Base-by-base conservation (phyloP, 768 basidiomycete genomes). In the Agaricus subrufescens region DNA sequence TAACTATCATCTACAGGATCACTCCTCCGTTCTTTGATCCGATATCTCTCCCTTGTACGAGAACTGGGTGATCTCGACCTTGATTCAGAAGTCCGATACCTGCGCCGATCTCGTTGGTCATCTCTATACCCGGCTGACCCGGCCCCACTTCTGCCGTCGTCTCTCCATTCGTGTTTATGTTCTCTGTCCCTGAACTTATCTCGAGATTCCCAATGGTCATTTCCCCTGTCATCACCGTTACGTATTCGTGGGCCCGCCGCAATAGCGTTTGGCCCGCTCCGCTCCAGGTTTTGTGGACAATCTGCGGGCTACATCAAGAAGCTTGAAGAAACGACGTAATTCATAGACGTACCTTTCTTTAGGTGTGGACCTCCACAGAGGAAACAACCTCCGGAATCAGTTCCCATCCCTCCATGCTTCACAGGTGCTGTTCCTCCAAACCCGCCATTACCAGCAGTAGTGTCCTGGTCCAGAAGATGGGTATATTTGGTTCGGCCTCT, bases 401-500 rank as follows among this genome's bases (percentile, higher is more conserved):
- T 72, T 25, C 77, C 73, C 49, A 71, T 78, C 5, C 85, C 85
- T 31, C 84, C 85, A 40, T 75, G 66, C 65, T 81, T 83, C 48
- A 80, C 73, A 26, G 81, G 66, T 1, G 73, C 81, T 4, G 65
- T 64, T 6, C 84, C 87, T 29, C 87, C 87, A 70, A 89, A 87
- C 0, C 88, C 87, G 30, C 84, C 87, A 47, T 65, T 73, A 11
- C 68, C 58, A 25, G 60, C 73, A 4, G 91, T 92, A 0, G 96
- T 98, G 67, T 98, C 96, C 76, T 98, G 91, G 65, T 95, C 95
- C 38, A 93, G 72, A 60, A 99, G 71, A 72, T 99, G 96, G 14
- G 97, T 98, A 64, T 98, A 98, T 74, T 99, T 95, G 30, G 92
- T 94, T 46, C 89, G 85, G 67, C 91, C 85, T 58, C 91, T 86